Evolutionary conservation across 352 stramenopile genomes (phyloP).

Genomic region (Phytophthora crassamura): DNA sequence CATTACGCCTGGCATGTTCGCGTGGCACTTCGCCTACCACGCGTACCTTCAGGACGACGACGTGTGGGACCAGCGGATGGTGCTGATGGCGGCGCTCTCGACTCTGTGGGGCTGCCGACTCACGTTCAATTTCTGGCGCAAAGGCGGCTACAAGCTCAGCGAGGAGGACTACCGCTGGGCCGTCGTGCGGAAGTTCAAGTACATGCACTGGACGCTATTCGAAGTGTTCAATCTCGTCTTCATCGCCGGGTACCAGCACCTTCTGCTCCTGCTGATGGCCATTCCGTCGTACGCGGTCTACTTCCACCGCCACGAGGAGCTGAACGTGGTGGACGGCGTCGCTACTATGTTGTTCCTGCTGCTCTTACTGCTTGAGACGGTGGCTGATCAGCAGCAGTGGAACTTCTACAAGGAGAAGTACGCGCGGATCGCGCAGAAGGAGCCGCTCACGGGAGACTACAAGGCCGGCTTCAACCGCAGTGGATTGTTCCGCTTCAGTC

Average conservation of each 20-base stretch:
- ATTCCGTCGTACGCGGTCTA: slow-evolving; percentile 79
- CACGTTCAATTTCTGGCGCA: slow-evolving; percentile 93
- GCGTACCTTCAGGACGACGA: slow-evolving; percentile 64
- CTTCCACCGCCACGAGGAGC: slow-evolving; percentile 41
- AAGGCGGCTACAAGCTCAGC: slow-evolving; percentile 90
- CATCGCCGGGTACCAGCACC: slow-evolving; percentile 91
- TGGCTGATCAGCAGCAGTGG: slow-evolving; percentile 94
- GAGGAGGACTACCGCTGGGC: slow-evolving; percentile 95
- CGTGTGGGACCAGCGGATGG: slow-evolving; percentile 58
- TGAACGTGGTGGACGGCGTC: slow-evolving; percentile 73
- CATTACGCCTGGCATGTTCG: slow-evolving; percentile 88
- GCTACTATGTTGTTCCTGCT: slow-evolving; percentile 71
- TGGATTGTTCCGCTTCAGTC: slow-evolving; percentile 91
- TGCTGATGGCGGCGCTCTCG: slow-evolving; percentile 83
- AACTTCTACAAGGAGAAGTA: slow-evolving; percentile 92
- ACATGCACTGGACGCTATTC: slow-evolving; percentile 86
- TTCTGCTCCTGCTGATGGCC: slow-evolving; percentile 84
- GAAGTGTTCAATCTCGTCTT: slow-evolving; percentile 93
- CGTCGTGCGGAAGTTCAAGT: slow-evolving; percentile 72
- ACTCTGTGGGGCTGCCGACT: slow-evolving; percentile 90
- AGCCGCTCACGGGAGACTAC: slow-evolving; percentile 72
- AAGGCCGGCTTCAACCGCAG: slow-evolving; percentile 83
- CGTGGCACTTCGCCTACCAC: slow-evolving; percentile 79
- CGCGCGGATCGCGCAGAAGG: slow-evolving; percentile 52
- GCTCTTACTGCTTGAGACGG: slow-evolving; percentile 80